Evolutionary conservation across 768 basidiomycete genomes (phyloP).

Genomic region (Exidia glandulosa): DNA sequence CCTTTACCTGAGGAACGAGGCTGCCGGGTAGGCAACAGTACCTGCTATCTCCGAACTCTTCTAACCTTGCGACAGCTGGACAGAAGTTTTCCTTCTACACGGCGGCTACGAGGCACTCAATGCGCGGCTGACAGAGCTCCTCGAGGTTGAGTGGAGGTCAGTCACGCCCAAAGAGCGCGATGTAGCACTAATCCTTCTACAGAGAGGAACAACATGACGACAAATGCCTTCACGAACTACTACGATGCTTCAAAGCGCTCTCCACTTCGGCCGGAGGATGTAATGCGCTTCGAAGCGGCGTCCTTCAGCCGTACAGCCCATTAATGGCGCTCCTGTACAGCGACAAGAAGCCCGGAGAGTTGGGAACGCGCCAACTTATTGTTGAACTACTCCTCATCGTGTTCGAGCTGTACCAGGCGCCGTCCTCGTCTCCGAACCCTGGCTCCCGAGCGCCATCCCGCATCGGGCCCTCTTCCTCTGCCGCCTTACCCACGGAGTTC

Average conservation of each 20-base stretch:
- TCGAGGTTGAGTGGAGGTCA: conserved; percentile 95
- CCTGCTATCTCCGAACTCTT: conserved; percentile 1
- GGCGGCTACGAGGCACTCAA: conserved; percentile 83
- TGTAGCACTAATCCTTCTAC: conserved; percentile 8
- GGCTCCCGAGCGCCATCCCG: conserved; percentile 13
- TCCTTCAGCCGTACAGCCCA: conserved; percentile 79
- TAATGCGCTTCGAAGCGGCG: conserved; percentile 77
- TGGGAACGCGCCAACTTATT: conserved; percentile 82
- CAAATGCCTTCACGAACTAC: conserved; percentile 79
- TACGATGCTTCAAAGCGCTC: conserved; percentile 89
- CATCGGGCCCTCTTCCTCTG: conserved; percentile 1
- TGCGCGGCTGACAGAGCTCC: conserved; percentile 76
- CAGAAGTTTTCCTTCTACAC: conserved; percentile 68
- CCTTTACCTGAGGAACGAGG: conserved; percentile 79
- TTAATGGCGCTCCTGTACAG: conserved; percentile 81
- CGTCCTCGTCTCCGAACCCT: conserved; percentile 49
- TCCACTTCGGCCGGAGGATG: conserved; percentile 85
- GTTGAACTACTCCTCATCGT: conserved; percentile 76
- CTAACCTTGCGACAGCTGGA: conserved; percentile 62
- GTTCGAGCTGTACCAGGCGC: conserved; percentile 74
- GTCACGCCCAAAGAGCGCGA: conserved; percentile 10
- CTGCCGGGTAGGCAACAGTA: conserved; percentile 49
- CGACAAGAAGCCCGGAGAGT: conserved; percentile 96
- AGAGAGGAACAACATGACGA: conserved; percentile 99
- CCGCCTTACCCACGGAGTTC: conserved; percentile 48